These are phyloP conservation scores for Boletus huronensis DNA, from an alignment of 768 basidiomycete genomes.

Conservation along the genomic window DNA sequence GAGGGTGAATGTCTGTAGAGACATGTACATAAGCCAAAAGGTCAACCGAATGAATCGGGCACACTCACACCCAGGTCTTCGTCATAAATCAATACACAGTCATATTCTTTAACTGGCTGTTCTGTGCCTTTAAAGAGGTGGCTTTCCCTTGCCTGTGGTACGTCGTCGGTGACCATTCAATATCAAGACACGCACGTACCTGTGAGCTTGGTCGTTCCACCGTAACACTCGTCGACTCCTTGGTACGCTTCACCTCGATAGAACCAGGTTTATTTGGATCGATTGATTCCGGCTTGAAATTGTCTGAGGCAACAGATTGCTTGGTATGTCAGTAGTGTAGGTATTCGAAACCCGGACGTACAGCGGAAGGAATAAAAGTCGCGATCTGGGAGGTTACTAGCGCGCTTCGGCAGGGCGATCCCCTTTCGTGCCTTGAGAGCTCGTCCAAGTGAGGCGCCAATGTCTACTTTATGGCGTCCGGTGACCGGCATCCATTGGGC, in stretches of 20 bases:
- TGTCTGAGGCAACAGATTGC: slow-evolving; percentile 44
- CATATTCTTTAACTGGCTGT: slow-evolving; percentile 58
- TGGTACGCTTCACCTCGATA: slow-evolving; percentile 55
- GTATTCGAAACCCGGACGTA: slow-evolving; percentile 35
- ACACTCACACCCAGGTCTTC: slow-evolving; percentile 66
- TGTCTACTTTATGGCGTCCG: slow-evolving; percentile 57
- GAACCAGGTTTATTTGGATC: slow-evolving; percentile 63
- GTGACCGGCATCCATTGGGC: slow-evolving; percentile 53
- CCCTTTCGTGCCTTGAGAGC: slow-evolving; percentile 69
- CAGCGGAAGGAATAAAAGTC: slow-evolving; percentile 80
- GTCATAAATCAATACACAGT: slow-evolving; percentile 80
- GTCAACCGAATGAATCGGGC: background rate
- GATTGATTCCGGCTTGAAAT: slow-evolving; percentile 71
- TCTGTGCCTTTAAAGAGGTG: slow-evolving; percentile 59
- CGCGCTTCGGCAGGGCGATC: slow-evolving; percentile 39
- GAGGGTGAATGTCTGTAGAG: slow-evolving; percentile 59
- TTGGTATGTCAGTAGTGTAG: background rate
- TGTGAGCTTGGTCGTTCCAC: slow-evolving; percentile 66
- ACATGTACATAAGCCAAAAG: slow-evolving; percentile 6
- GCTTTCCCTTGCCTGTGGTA: slow-evolving; percentile 46
- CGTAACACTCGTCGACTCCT: slow-evolving; percentile 48
- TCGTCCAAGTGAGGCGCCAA: slow-evolving; percentile 61
- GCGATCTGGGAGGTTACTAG: slow-evolving; percentile 48
- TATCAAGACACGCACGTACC: slow-evolving; percentile 35
- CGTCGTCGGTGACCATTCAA: background rate